These are phyloP conservation scores for Rhododendron vialii DNA, from an alignment of 148 eudicot species.

Conservation along the genomic window DNA sequence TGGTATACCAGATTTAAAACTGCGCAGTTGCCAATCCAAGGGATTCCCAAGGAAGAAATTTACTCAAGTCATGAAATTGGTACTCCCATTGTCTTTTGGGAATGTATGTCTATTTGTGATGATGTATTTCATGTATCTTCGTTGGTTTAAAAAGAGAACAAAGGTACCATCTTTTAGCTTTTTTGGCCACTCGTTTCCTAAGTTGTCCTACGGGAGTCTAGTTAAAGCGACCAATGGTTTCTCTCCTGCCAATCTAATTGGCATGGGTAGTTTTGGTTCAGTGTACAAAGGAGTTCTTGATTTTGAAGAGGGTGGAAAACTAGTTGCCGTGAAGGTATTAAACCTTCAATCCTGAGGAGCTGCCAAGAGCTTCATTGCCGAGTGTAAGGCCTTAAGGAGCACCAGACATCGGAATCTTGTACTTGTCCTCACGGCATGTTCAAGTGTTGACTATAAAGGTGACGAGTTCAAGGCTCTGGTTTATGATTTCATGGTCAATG, in stretches of 20 bases:
- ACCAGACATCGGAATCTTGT: neutral
- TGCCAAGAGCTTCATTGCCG: neutral
- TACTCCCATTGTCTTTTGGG: neutral
- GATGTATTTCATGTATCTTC: too few species aligned
- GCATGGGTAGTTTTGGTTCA: too few species aligned
- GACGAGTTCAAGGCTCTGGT: neutral
- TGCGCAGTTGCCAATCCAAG: neutral
- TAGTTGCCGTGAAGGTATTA: too few species aligned
- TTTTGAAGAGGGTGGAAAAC: too few species aligned
- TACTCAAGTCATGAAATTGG: neutral
- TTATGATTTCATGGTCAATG: conserved; percentile 1
- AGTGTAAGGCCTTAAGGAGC: neutral
- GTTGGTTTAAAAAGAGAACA: neutral
- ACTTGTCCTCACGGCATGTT: neutral
- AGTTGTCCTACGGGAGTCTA: too few species aligned
- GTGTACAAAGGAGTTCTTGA: too few species aligned
- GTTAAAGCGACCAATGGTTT: too few species aligned
- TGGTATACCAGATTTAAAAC: neutral
- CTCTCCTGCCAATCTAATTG: too few species aligned
- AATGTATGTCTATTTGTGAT: too few species aligned
- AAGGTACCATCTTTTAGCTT: neutral
- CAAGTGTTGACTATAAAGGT: neutral
- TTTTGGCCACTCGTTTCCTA: neutral
- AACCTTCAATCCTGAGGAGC: neutral
- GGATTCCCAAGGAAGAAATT: neutral